Evolutionary conservation across 2,329 filamentous ascomycete genomes (phyloP), one percentile per base, ranked within the genome.

Genomic region (Lomentospora prolificans): DNA sequence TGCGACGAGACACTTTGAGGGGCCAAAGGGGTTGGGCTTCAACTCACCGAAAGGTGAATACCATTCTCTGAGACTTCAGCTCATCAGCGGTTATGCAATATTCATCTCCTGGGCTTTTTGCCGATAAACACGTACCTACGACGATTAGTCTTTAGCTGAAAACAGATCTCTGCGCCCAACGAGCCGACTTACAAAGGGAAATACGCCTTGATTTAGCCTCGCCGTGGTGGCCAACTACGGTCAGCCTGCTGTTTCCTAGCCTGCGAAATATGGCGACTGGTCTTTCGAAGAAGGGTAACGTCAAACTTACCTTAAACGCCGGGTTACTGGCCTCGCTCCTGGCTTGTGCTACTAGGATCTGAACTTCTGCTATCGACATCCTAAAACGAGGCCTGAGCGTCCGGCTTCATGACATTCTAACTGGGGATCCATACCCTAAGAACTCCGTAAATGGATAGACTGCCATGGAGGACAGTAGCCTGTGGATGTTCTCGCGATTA

Each of bases 91-190:
- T 33, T 12, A 33, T 33, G 12, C 6, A 6, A 7, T 33, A 6
- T 33, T 33, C 30, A 56, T 12, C 54, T 46, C 7, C 67, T 70
- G 56, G 78, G 76, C 60, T 85, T 85, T 59, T 75, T 74, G 52
- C 81, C 82, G 61, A 85, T 83, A 60, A 79, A 84, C 36, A 85
- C 77, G 64, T 85, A 83, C 60, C 80, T 83, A 53, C 6, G 27
- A n/a, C 25, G 3, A 31, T 50, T n/a, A 51, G 54, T 41, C 31
- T 48, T 28, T 39, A 27, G 31, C 3, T 14, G 41, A 4, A 19
- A 17, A 31, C 30, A 22, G 17, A 10, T 22, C n/a, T n/a, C n/a
- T 54, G 19, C 14, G 36, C 14, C 24, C 36, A 30, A n/a, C n/a
- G 17, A 22, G 12, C 12, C n/a, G 12, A 74, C 79, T 75, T 68